A percentile compares a stretch with the other conserved stretches of the same genome.
Evolutionary conservation across 1,284 basidiomycete genomes (phyloP).

Genomic region (Apiotrichum gamsii): DNA sequence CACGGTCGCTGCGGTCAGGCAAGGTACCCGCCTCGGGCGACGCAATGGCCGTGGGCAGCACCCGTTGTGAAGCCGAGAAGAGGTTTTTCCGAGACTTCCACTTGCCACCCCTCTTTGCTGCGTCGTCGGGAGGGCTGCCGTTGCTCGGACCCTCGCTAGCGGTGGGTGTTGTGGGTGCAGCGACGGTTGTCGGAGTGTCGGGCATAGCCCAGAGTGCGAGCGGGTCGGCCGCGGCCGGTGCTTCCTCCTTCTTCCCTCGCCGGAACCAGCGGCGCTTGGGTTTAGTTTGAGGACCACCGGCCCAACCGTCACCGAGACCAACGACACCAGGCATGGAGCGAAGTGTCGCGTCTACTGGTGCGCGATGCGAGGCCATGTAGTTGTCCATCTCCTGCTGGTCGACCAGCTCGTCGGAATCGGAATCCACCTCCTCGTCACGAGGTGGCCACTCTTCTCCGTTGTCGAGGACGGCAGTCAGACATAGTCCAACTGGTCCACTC

Average conservation of each 20-base stretch:
- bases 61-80: conserved; percentile 9
- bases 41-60: neutral
- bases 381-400: conserved; percentile 17
- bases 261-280: conserved; percentile 11
- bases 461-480: conserved; percentile 3
- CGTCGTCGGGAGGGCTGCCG: neutral
- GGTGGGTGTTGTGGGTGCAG: too few relatives aligned
- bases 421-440: neutral
- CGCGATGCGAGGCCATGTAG: conserved; percentile 15
- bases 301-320: conserved; percentile 41
- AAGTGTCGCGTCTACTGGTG: conserved; percentile 20
- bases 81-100: conserved; percentile 15
- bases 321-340: conserved; percentile 35
- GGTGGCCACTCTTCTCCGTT: conserved; percentile 1
- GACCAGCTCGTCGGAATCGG: conserved; percentile 6
- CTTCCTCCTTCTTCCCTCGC: neutral
- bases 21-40: too few relatives aligned
- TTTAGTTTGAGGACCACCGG: conserved; percentile 20
- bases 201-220: conserved; percentile 9
- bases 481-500: conserved; percentile 1
- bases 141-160: too few relatives aligned
- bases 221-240: conserved; percentile 9
- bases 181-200: neutral
- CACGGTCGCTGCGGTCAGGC: too few relatives aligned
- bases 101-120: conserved; percentile 6